A percentile compares a stretch with the other conserved stretches of the same genome.
phyloP scores from a whole-genome alignment of 169 alveolate genomes.

The Fabrea salina region DNA sequence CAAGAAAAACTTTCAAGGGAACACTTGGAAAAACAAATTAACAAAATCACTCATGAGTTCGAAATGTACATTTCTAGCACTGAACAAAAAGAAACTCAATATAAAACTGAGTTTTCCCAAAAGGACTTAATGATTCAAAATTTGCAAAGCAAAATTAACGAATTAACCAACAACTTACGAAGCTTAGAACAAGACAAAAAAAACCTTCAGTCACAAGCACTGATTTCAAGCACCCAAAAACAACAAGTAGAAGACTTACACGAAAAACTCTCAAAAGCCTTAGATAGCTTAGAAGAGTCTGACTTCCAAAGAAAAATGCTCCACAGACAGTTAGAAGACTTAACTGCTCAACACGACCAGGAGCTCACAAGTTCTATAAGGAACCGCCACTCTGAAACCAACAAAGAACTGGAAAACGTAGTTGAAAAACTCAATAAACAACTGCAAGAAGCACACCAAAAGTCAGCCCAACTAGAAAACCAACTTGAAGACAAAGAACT shows the following conservation, averaged over 20 bases:
- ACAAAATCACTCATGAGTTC: not conserved
- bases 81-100: not conserved
- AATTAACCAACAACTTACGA: not conserved
- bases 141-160: not conserved
- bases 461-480: not conserved
- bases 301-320: conserved; percentile 23
- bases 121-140: not conserved
- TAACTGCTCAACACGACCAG: not conserved
- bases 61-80: not conserved
- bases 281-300: conserved; percentile 20
- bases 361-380: not conserved
- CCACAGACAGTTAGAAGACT: not conserved
- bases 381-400: not conserved
- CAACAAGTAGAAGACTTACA: not conserved
- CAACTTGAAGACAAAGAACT: not conserved
- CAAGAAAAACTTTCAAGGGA: conserved; percentile 12
- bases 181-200: not conserved
- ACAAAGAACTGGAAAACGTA: not conserved
- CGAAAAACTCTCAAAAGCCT: not conserved
- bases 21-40: not conserved
- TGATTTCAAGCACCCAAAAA: not conserved
- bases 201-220: not conserved
- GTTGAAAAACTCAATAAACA: not conserved
- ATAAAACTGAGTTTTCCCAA: not conserved
- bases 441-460: not conserved